Evolutionary conservation across 495 filamentous ascomycete genomes (phyloP).

Genomic region (Penicillium paxilli): DNA sequence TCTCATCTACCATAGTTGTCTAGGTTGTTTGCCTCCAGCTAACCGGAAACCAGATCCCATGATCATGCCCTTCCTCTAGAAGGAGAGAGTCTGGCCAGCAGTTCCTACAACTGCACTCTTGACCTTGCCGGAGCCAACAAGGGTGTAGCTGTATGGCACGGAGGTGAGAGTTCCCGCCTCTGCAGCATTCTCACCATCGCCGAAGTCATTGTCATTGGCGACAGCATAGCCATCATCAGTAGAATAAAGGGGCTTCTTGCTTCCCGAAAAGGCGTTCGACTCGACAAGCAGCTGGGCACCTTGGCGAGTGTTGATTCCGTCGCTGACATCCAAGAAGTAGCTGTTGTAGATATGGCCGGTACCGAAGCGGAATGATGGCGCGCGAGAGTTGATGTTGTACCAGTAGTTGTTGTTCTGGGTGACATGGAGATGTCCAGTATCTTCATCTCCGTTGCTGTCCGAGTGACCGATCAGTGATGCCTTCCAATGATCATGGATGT

Average conservation of each 20-base stretch:
- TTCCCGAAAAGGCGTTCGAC: conserved; percentile 55
- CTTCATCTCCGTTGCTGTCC: conserved; percentile 41
- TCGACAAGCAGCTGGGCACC: conserved; percentile 66
- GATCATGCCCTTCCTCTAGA: conserved; percentile 35
- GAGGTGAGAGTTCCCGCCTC: conserved; percentile 45
- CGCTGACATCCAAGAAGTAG: conserved; percentile 45
- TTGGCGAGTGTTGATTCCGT: conserved; percentile 65
- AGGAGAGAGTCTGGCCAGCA: conserved; percentile 57
- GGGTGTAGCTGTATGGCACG: conserved; percentile 52
- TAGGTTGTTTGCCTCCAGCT: no score
- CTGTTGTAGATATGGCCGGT: conserved; percentile 57
- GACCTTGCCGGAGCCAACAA: conserved; percentile 44
- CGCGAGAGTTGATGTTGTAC: conserved; percentile 60
- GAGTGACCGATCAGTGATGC: conserved; percentile 61
- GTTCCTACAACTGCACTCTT: conserved; percentile 45
- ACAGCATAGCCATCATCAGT: conserved; percentile 57
- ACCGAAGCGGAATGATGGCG: conserved; percentile 62
- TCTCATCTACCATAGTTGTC: no score
- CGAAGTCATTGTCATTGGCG: conserved; percentile 56
- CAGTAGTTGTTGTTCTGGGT: conserved; percentile 67
- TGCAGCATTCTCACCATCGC: conserved; percentile 46
- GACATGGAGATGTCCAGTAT: conserved; percentile 55
- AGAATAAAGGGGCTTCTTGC: conserved; percentile 51
- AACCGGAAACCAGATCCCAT: background rate
- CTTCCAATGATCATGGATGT: conserved; percentile 66